A percentile compares a stretch with the other conserved stretches of the same genome.
Conservation (phyloP, 768 basidiomycete genomes). For the Naganishia onofrii region DNA sequence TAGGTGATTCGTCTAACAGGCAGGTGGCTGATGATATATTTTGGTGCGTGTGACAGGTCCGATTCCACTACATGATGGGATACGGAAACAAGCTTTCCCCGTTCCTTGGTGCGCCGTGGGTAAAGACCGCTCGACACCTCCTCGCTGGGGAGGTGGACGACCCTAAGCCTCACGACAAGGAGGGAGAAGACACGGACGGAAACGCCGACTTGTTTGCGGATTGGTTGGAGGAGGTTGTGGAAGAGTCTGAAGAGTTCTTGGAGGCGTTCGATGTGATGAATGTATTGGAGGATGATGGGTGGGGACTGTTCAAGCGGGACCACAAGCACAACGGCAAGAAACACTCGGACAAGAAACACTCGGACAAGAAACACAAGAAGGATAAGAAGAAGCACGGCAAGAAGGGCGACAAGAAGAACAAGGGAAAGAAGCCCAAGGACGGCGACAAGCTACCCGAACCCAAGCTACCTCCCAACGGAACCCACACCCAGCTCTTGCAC, state of each 20-base stretch:
- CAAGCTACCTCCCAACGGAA: constrained; percentile 52
- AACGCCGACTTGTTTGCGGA: not conserved
- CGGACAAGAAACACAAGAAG: not conserved
- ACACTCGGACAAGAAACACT: constrained; percentile 2
- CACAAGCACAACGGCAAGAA: not conserved
- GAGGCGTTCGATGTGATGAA: not conserved
- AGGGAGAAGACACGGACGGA: constrained; percentile 1
- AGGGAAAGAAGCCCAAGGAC: constrained; percentile 24
- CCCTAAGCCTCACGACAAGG: constrained; percentile 27
- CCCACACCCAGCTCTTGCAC: constrained; percentile 53
- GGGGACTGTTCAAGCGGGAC: constrained; percentile 13
- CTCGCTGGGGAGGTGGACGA: constrained; percentile 47
- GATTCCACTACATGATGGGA: constrained; percentile 53
- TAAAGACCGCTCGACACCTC: constrained; percentile 49
- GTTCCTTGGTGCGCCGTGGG: constrained; percentile 53
- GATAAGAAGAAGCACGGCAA: constrained; percentile 1
- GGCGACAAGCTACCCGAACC: constrained; percentile 47
- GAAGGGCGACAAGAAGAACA: constrained; percentile 21
- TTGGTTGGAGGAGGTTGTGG: constrained; percentile 8
- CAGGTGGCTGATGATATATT: constrained; percentile 18
- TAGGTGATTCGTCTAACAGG: not conserved
- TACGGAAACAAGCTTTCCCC: constrained; percentile 50
- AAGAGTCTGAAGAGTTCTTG: constrained; percentile 8
- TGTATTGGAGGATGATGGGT: constrained; percentile 17
- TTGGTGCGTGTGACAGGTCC: constrained; percentile 23